A percentile compares a stretch with the other conserved stretches of the same genome.
Evolutionary conservation across 306 rosid genomes (phyloP).

Genomic region (Senna tora): DNA sequence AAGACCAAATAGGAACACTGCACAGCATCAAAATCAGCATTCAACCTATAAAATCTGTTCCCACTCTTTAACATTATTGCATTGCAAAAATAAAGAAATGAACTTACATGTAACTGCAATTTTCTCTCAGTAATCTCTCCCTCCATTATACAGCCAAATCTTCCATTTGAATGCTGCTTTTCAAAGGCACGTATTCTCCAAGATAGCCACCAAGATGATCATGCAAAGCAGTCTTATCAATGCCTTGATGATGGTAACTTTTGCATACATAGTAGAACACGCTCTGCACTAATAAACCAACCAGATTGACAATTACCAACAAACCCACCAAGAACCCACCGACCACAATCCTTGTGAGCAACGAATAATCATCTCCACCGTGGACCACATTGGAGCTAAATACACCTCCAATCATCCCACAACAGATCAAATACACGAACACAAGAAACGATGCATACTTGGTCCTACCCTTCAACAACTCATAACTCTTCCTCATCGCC

Average conservation of each 20-base stretch:
- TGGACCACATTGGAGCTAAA: conserved; percentile 82
- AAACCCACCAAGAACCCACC: conserved; percentile 89
- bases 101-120: conserved; percentile 47
- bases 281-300: conserved; percentile 87
- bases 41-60: conserved; percentile 36
- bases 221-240: conserved; percentile 81
- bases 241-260: conserved; percentile 89
- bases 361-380: conserved; percentile 60
- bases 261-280: conserved; percentile 95
- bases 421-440: conserved; percentile 53
- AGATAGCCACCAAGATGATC: conserved; percentile 98
- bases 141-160: conserved; percentile 66
- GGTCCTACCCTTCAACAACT: conserved; percentile 72
- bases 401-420: conserved; percentile 53
- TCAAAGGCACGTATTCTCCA: conserved; percentile 95
- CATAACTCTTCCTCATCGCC: conserved; percentile 89
- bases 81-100: conserved; percentile 19
- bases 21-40: conserved; percentile 23
- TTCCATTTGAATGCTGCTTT: conserved; percentile 96
- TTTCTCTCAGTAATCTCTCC: not conserved
- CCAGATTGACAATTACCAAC: conserved; percentile 83
- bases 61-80: conserved; percentile 37
- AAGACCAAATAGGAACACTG: conserved; percentile 12
- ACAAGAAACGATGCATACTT: conserved; percentile 62
- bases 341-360: conserved; percentile 65